Evolutionary conservation across 345 rosid species (phyloP).

Genomic region (Mercurialis annua): DNA sequence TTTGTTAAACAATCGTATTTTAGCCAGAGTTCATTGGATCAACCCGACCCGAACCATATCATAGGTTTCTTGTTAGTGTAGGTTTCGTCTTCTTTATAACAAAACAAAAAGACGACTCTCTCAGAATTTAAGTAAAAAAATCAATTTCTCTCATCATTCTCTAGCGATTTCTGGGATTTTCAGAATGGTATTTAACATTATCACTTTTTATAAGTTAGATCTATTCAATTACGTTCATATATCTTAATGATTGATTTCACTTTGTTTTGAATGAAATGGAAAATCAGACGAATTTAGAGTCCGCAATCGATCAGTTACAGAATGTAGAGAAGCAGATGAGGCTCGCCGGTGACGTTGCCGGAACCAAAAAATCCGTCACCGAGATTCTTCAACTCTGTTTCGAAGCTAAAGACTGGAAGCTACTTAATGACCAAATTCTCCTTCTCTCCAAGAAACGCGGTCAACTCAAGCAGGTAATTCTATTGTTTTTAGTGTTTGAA

Average conservation of each 20-base stretch:
- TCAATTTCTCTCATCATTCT: no score
- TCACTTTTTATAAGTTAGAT: background rate
- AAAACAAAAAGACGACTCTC: no score
- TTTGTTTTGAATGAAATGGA: background rate
- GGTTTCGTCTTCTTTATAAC: no score
- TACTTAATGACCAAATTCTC: conserved; percentile 68
- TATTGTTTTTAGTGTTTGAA: background rate
- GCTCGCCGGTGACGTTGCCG: conserved; percentile 69
- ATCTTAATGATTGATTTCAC: no score
- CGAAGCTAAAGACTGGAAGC: conserved; percentile 80
- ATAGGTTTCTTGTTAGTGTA: no score
- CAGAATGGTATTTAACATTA: no score
- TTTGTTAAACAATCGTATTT: no score
- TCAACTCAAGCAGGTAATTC: conserved; percentile 81
- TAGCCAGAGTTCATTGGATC: no score
- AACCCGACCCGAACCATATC: no score
- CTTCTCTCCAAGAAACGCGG: conserved; percentile 82
- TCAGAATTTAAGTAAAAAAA: no score
- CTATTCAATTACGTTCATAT: background rate
- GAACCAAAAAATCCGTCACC: conserved; percentile 67
- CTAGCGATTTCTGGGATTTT: no score
- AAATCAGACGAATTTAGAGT: conserved; percentile 47
- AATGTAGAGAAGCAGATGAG: conserved; percentile 87
- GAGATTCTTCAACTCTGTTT: conserved; percentile 80
- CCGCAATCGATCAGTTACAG: conserved; percentile 64